Conservation (phyloP, 129 eudicot species). For the Flaveria ramosissima region DNA sequence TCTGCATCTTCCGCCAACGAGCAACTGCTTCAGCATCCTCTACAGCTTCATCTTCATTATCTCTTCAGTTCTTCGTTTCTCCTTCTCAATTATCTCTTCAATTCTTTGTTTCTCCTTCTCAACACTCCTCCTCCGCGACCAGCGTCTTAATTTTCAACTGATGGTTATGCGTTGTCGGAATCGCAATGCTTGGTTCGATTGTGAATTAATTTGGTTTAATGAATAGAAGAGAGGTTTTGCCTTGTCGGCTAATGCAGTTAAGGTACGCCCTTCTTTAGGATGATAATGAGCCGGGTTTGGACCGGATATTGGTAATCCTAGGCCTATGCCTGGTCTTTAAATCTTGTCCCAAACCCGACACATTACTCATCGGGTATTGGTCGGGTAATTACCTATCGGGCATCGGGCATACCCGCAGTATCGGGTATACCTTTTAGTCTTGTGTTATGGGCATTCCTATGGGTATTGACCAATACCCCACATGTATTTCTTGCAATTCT, state of each 20-base stretch:
- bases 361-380: too few relatives aligned
- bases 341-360: too few relatives aligned
- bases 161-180: conserved; percentile 12
- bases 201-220: background rate
- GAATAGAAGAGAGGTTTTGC: background rate
- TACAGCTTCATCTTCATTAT: conserved; percentile 61
- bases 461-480: too few relatives aligned
- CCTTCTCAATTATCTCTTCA: conserved; percentile 59
- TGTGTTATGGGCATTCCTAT: too few relatives aligned
- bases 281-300: too few relatives aligned
- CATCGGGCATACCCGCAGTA: too few relatives aligned
- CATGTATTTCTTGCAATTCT: too few relatives aligned
- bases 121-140: conserved; percentile 33
- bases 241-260: background rate
- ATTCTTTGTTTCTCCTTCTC: conserved; percentile 63
- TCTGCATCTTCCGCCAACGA: conserved; percentile 87
- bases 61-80: conserved; percentile 64
- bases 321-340: too few relatives aligned
- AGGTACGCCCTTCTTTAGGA: too few relatives aligned
- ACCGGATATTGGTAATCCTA: too few relatives aligned
- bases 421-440: too few relatives aligned
- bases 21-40: conserved; percentile 42
- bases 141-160: background rate
- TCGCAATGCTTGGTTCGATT: conserved; percentile 21
- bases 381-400: too few relatives aligned